A percentile compares a stretch with the other conserved stretches of the same genome.
Conservation (phyloP, 371 early-diverging fungal species). For the Ordospora colligata region DNA sequence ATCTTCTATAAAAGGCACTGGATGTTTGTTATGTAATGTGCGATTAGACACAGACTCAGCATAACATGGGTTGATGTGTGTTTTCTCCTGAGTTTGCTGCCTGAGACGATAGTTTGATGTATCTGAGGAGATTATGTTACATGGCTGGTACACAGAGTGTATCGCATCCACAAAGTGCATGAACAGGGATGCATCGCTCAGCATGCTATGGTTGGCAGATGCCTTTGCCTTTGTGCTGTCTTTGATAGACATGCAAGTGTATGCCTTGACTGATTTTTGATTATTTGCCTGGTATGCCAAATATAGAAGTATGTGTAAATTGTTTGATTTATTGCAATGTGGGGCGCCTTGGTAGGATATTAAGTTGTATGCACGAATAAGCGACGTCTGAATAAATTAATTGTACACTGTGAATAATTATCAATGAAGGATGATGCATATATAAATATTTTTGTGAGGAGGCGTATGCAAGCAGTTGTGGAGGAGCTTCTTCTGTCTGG, state of each 20-base stretch:
- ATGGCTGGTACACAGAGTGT: not conserved
- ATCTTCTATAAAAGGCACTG: not conserved
- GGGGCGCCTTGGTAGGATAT: not conserved
- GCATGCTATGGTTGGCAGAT: not conserved
- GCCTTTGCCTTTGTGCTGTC: too few relatives aligned
- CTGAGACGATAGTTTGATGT: too few relatives aligned
- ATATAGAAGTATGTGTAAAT: slow-evolving; percentile 1
- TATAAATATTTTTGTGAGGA: not conserved
- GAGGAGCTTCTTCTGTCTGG: slow-evolving; percentile 12
- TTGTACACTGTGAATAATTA: too few relatives aligned
- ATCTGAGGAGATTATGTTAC: too few relatives aligned
- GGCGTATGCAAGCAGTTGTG: slow-evolving; percentile 6
- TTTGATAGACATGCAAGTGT: not conserved
- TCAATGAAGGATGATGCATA: not conserved
- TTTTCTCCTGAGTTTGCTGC: too few relatives aligned
- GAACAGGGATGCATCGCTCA: not conserved
- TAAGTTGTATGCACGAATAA: not conserved
- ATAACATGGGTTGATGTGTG: too few relatives aligned
- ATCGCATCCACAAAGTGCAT: not conserved
- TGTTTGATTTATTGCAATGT: not conserved
- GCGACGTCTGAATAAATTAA: too few relatives aligned
- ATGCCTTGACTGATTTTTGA: not conserved
- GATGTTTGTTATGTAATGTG: not conserved
- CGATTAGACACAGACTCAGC: too few relatives aligned
- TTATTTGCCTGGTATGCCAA: not conserved